Base-by-base conservation (phyloP, 192 early-diverging fungal species). In the Coemansia sp. region DNA sequence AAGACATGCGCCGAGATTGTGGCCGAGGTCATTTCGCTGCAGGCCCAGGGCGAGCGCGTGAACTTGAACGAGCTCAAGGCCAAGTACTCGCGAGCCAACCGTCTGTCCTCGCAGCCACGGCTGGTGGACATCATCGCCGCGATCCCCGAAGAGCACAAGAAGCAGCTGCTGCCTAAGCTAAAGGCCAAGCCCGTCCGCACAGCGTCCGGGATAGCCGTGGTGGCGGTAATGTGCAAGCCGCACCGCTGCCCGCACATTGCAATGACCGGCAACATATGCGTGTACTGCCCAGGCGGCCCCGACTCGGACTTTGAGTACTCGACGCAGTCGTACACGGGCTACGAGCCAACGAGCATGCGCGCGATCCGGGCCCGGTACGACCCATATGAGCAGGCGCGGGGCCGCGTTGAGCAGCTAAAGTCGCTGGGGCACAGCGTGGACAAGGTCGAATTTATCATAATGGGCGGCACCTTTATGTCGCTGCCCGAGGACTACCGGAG, bases 381-480 rank as follows among this genome's bases (percentile, higher is more conserved):
- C 67, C 97, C 97, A 6, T 93, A 86, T 51, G 97, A 99, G 67
- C 97, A 99, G 70, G 83, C 95, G 14, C 75, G 91, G 11, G 92
- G 92, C 5, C 86, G 97, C 12, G 84, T 98, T 14, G 95, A 97
- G 69, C 97, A 99, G 73, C 84, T 99, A 5, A 85, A 90, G 64
- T 66, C 80, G 45, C 81, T 99, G 40, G 97, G 97, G 0, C 97
- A 99, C 60, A 88, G 79, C 59, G 94, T 97, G 25, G 97, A 99
- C 67, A 99, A 99, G 67, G 93, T 94, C 25, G 97, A 99, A 71
- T 99, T 93, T 65, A 95, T 99, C 60, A 70, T 99, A 40, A 99
- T 99, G 97, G 97, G 97, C 41, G 97, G 97, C 28, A 99, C 97
- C 0, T 99, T 99, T 67, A 99, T 99, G 97, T 93, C 90, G 4